phyloP scores from a whole-genome alignment of 2,329 filamentous ascomycete genomes.

The Lasiodiplodia citricola region DNA sequence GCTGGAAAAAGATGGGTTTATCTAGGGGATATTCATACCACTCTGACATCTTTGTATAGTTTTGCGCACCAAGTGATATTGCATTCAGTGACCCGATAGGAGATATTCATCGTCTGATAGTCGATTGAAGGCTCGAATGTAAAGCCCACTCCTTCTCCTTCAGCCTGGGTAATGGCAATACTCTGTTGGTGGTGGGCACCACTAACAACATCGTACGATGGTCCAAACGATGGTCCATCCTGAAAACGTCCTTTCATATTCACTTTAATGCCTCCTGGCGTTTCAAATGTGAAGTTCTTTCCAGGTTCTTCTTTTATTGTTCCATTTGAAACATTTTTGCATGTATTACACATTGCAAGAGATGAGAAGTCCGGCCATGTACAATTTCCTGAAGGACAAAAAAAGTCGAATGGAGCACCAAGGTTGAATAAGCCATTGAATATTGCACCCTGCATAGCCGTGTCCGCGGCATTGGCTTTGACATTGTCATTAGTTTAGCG shows the following conservation, averaged over 20 bases:
- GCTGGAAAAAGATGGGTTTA: too few species aligned
- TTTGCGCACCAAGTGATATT: neutral
- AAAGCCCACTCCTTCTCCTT: neutral
- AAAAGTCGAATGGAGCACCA: neutral
- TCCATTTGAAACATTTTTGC: neutral
- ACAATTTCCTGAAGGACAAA: slow-evolving; percentile 4
- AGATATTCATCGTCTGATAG: too few species aligned
- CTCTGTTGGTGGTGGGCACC: neutral
- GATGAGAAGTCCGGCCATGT: slow-evolving; percentile 9
- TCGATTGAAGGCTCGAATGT: neutral
- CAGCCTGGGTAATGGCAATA: neutral
- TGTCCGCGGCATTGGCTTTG: too few species aligned
- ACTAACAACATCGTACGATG: too few species aligned
- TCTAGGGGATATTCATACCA: neutral
- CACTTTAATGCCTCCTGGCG: too few species aligned
- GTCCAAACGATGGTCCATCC: too few species aligned
- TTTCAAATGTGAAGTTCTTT: too few species aligned
- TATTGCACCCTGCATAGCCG: too few species aligned
- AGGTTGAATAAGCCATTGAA: slow-evolving; percentile 6
- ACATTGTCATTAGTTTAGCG: too few species aligned
- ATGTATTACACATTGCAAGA: neutral
- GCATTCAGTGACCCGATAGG: neutral
- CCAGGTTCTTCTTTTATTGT: neutral
- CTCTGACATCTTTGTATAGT: neutral
- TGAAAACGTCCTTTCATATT: too few species aligned